Percentiles rank a stretch among this genome's conserved stretches.
phyloP scores from a whole-genome alignment of 2,329 filamentous ascomycete species.

The Aspergillus sp. region DNA sequence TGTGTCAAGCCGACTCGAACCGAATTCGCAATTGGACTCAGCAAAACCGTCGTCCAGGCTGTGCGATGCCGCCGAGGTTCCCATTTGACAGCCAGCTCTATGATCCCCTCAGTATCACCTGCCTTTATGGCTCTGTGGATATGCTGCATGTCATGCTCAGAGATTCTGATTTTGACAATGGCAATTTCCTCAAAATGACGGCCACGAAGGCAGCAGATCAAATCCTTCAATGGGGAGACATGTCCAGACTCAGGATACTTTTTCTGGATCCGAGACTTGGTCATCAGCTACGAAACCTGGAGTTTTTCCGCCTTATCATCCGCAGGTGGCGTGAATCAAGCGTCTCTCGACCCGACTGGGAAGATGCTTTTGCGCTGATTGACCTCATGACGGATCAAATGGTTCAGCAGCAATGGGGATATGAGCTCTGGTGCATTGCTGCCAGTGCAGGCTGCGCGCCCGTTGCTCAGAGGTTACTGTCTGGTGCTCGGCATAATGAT shows the following conservation, averaged over 20 bases:
- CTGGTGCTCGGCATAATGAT: not conserved
- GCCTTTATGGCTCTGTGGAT: constrained; percentile 36
- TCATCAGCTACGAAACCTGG: constrained; percentile 20
- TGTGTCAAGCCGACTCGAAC: constrained; percentile 26
- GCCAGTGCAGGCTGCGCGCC: constrained; percentile 27
- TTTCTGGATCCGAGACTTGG: constrained; percentile 19
- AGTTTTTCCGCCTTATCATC: constrained; percentile 16
- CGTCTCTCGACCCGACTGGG: constrained; percentile 8
- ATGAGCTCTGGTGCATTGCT: constrained; percentile 28
- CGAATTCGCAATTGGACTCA: constrained; percentile 36
- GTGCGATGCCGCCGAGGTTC: constrained; percentile 32
- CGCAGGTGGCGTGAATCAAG: constrained; percentile 11
- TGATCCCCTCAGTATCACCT: constrained; percentile 39
- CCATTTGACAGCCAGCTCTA: constrained; percentile 33
- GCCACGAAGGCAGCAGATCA: constrained; percentile 27
- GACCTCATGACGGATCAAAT: constrained; percentile 22
- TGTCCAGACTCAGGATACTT: constrained; percentile 25
- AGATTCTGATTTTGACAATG: constrained; percentile 22
- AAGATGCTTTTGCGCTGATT: constrained; percentile 17
- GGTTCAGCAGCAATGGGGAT: constrained; percentile 27
- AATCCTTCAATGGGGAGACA: constrained; percentile 31
- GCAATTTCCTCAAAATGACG: constrained; percentile 14
- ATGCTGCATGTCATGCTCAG: constrained; percentile 33
- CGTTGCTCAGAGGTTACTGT: constrained; percentile 21
- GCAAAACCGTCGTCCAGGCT: constrained; percentile 36